Base-by-base conservation (phyloP, 768 basidiomycete genomes). In the Pleurotus sapidus region DNA sequence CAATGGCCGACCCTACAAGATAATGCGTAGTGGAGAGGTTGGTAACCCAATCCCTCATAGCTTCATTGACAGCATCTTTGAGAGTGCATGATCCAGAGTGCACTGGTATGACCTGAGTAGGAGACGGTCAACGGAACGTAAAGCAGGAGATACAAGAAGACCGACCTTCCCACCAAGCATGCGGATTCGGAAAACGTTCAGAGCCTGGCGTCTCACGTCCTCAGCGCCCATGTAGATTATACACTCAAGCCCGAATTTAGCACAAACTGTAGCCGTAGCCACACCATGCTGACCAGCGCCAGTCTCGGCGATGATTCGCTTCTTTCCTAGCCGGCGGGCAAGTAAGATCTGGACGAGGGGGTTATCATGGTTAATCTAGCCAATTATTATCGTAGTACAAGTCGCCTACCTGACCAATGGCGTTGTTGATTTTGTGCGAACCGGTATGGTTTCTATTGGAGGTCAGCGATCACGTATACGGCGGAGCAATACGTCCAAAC, bases 231-330 rank as follows among this genome's bases (percentile, higher is more conserved):
- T 99, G 75, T 95, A 99, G 67, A 99, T 82, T 63, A 96, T 73
- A 68, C 97, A 99, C 72, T 97, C 87, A 79, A 98, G 70, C 5
- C 93, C 95, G 64, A 98, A 99, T 64, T 91, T 90, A 20, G 97
- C 97, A 64, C 97, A 98, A 20, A 93, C 97, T 4, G 97, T 99
- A 1, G 97, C 97, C 47, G 97, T 98, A 18, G 97, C 97, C 27
- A 99, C 97, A 69, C 97, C 97, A 70, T 99, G 97, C 70, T 98
- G 97, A 14, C 97, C 97, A 1, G 97, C 97, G 60, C 97, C 97
- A 1, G 97, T 98, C 77, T 99, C 97, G 30, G 97, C 97, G 62
- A 98, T 98, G 66, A 99, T 98, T 55, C 95, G 85, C 39, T 81
- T 97, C 77, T 99, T 99, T 17, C 97, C 97, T 58, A 98, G 76